These are phyloP conservation scores for Penicillium pancosmium DNA, from an alignment of 495 filamentous ascomycete species.

Conservation along the genomic window DNA sequence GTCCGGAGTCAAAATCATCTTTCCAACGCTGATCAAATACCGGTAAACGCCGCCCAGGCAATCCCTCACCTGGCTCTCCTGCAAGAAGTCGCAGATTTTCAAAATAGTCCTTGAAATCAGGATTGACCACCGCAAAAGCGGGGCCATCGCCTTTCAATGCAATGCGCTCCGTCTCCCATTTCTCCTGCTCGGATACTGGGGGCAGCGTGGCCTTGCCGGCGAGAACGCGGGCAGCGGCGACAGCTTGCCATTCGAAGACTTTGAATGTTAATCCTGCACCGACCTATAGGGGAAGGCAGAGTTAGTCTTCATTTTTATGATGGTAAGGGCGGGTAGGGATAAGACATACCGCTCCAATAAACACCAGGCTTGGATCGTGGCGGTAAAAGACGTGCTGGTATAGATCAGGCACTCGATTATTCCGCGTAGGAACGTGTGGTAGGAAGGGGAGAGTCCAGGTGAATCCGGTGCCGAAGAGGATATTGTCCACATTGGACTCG, in stretches of 20 bases:
- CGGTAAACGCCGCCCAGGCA: slow-evolving; percentile 47
- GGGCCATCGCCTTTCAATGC: slow-evolving; percentile 50
- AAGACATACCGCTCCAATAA: slow-evolving; percentile 45
- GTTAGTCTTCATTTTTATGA: slow-evolving; percentile 1
- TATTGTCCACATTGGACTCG: slow-evolving; percentile 52
- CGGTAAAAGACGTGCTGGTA: slow-evolving; percentile 60
- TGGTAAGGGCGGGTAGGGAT: slow-evolving; percentile 34
- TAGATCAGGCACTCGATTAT: slow-evolving; percentile 56
- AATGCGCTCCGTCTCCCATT: slow-evolving; percentile 57
- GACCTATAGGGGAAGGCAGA: slow-evolving; percentile 39
- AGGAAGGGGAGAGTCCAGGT: slow-evolving; percentile 58
- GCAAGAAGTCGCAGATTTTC: slow-evolving; percentile 50
- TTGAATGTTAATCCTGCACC: slow-evolving; percentile 61
- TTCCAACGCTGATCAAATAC: slow-evolving; percentile 51
- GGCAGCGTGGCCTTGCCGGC: slow-evolving; percentile 55
- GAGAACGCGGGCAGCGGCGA: slow-evolving; percentile 56
- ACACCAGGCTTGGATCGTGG: slow-evolving; percentile 39
- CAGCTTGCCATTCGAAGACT: slow-evolving; percentile 64
- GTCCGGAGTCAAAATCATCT: slow-evolving; percentile 50
- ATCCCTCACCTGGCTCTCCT: slow-evolving; percentile 40
- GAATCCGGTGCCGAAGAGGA: slow-evolving; percentile 63
- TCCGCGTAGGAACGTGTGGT: slow-evolving; percentile 48
- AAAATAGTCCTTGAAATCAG: slow-evolving; percentile 60
- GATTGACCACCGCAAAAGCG: slow-evolving; percentile 51
- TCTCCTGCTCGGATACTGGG: slow-evolving; percentile 38